Conservation (phyloP, 306 rosid genomes). For the Lathyrus sativus region DNA sequence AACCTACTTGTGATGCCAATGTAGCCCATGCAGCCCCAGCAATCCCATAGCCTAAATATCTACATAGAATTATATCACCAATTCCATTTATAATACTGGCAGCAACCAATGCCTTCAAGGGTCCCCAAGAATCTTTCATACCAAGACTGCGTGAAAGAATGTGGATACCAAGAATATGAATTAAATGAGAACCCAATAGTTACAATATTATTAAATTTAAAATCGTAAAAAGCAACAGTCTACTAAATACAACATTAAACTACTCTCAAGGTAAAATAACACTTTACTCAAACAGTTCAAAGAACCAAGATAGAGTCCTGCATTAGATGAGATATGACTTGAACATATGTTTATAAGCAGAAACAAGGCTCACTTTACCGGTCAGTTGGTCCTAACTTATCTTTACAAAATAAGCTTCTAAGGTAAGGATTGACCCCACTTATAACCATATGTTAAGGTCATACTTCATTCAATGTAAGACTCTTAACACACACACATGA, state of each 20-base stretch:
- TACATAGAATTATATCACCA: constrained; percentile 72
- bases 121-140: constrained; percentile 95
- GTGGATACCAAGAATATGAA: constrained; percentile 21
- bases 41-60: constrained; percentile 62
- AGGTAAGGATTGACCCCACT: not conserved
- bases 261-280: constrained; percentile 18
- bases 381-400: not conserved
- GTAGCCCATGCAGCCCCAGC: constrained; percentile 94
- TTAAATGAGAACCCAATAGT: not conserved
- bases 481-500: not conserved
- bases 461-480: not conserved
- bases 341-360: not conserved
- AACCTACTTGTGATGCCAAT: constrained; percentile 69
- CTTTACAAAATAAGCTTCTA: not conserved
- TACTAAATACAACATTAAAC: constrained; percentile 16
- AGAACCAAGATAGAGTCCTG: not conserved
- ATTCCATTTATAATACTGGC: constrained; percentile 66
- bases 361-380: not conserved
- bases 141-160: constrained; percentile 59
- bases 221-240: constrained; percentile 10
- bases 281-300: constrained; percentile 19
- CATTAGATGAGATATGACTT: not conserved
- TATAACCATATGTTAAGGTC: not conserved
- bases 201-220: constrained; percentile 2
- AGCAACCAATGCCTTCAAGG: constrained; percentile 70